Conservation (phyloP, 345 rosid species). For the Salix udensis region DNA sequence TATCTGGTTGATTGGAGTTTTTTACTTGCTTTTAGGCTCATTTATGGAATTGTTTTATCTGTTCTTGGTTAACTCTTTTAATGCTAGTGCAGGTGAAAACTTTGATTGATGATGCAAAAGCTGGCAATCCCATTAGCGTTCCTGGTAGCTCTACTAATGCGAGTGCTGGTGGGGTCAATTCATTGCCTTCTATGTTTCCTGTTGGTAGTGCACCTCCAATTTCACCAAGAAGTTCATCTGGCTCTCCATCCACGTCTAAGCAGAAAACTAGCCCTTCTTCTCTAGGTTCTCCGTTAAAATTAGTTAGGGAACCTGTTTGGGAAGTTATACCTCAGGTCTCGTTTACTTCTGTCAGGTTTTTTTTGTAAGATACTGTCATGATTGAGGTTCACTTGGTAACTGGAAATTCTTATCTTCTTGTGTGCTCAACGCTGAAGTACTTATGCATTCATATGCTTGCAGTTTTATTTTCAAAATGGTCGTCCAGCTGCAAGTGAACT, state of each 20-base stretch:
- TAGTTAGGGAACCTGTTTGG: slow-evolving; percentile 12
- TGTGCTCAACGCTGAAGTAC: not conserved
- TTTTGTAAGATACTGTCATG: slow-evolving; percentile 1
- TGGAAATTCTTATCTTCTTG: not conserved
- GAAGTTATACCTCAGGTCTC: slow-evolving; percentile 34
- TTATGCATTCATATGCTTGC: not conserved
- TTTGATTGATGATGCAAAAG: slow-evolving; percentile 22
- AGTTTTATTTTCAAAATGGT: slow-evolving; percentile 35
- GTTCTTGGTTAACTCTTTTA: not conserved
- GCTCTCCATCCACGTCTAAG: slow-evolving; percentile 28
- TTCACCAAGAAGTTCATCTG: slow-evolving; percentile 31
- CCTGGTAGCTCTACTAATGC: not conserved
- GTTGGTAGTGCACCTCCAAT: slow-evolving; percentile 31
- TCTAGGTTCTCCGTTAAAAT: slow-evolving; percentile 22
- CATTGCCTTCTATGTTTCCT: slow-evolving; percentile 28
- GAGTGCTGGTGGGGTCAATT: slow-evolving; percentile 7
- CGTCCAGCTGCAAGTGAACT: slow-evolving; percentile 24
- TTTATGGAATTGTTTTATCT: not conserved
- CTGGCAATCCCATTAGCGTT: slow-evolving; percentile 11
- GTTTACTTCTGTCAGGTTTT: slow-evolving; percentile 6
- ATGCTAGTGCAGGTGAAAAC: slow-evolving; percentile 22
- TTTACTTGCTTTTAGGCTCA: not conserved
- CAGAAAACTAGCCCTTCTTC: slow-evolving; percentile 27
- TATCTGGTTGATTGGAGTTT: not conserved
- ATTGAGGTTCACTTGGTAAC: not conserved